phyloP scores from a whole-genome alignment of 805 yeast genomes.

The Cyberlindnera mrakii region DNA sequence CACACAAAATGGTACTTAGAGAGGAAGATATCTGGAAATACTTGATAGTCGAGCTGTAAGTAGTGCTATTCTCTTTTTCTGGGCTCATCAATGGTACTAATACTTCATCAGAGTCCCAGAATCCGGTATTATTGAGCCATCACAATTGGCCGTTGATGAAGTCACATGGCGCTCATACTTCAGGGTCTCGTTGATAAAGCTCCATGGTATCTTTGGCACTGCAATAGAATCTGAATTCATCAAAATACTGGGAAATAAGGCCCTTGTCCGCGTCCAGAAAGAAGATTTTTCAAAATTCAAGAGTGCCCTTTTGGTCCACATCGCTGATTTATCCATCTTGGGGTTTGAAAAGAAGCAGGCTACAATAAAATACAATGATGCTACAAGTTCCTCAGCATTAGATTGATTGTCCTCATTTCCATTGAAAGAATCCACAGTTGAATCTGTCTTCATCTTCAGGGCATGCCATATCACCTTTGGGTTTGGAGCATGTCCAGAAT shows the following conservation, averaged over 20 bases:
- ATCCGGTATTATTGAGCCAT: background rate
- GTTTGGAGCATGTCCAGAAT: constrained; percentile 48
- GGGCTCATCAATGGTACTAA: too few relatives aligned
- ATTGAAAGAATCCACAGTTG: constrained; percentile 50
- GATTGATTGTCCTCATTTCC: constrained; percentile 29
- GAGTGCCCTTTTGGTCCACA: constrained; percentile 28
- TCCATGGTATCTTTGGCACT: constrained; percentile 37
- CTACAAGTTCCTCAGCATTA: background rate
- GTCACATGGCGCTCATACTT: constrained; percentile 36
- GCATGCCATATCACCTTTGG: constrained; percentile 22
- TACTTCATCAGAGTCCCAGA: too few relatives aligned
- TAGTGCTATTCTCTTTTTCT: background rate
- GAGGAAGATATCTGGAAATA: too few relatives aligned
- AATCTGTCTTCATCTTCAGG: constrained; percentile 22
- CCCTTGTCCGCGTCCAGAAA: constrained; percentile 23
- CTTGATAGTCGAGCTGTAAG: background rate
- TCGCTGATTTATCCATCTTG: constrained; percentile 22
- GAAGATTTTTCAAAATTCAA: constrained; percentile 25
- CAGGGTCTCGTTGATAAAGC: constrained; percentile 27
- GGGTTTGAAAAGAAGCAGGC: constrained; percentile 12
- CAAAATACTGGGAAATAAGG: constrained; percentile 17
- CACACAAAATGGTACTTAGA: too few relatives aligned
- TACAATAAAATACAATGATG: background rate
- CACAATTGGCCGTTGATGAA: constrained; percentile 20
- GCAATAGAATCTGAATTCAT: constrained; percentile 30